Evolutionary conservation across 441 rosid genomes (phyloP), one percentile per base, ranked within the genome.

Genomic region (Croton setiger): DNA sequence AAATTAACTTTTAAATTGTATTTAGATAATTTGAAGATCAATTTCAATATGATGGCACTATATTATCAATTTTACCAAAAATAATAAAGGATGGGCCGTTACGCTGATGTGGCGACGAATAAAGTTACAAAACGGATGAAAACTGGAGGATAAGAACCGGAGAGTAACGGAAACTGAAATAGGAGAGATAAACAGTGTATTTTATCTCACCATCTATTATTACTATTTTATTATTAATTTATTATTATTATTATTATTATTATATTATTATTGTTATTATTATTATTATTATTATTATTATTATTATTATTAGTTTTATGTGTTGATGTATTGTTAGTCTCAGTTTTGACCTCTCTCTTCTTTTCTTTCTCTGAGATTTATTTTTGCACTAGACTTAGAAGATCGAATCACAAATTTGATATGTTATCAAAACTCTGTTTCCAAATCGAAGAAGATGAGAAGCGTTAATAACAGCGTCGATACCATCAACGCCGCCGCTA

Each of bases 401-500:
- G 82, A 73, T 79, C 81, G 68, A 62, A 68, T 67, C 57, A 13
- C n/a, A 11, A 67, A 47, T 59, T 76, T 56, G 74, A 67, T 78
- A 78, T 81, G 85, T 41, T 69, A 70, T 70, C 56, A 41, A 59
- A 63, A 47, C 48, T 33, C 31, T 27, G 36, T 63, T 73, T 59
- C 55, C 52, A 15, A 15, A 48, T 48, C 20, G 52, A 48, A 48
- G 52, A 81, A 69, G 63, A 87, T 87, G 94, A 85, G 83, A 47
- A 73, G 76, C 76, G 79, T 80, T 5, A 79, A 77, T 72, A 79
- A 72, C 87, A 88, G 87, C 83, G 87, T 89, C 67, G 93, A 89
- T 62, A 93, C 94, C 45, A 86, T 89, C 35, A 91, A 88, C 94
- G 98, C 98, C 81, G 97, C 98, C 49, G 98, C 98, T 45, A 67